Evolutionary conservation across 2,329 filamentous ascomycete species (phyloP).

Genomic region (Penicillium sp.): DNA sequence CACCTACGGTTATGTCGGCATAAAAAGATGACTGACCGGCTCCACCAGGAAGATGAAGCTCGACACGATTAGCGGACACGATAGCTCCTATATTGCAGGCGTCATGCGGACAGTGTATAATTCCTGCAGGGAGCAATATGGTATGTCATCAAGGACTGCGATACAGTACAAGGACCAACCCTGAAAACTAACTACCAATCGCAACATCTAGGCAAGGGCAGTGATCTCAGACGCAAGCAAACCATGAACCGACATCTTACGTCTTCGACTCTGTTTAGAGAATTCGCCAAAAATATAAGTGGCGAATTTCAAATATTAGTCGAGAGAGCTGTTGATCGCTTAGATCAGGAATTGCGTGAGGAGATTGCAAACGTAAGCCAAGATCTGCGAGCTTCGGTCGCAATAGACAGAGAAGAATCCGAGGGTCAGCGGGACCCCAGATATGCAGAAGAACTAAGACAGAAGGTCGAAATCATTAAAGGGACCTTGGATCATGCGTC

Average conservation of each 20-base stretch:
- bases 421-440: not conserved
- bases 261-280: not conserved
- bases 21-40: not conserved
- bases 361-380: constrained; percentile 7
- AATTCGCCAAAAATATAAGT: not conserved
- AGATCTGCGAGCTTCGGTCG: constrained; percentile 4
- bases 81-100: constrained; percentile 12
- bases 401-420: constrained; percentile 7
- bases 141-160: not conserved
- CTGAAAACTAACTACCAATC: not conserved
- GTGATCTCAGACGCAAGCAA: constrained; percentile 8
- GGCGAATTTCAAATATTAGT: not conserved
- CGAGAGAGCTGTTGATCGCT: not conserved
- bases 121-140: not conserved
- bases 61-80: constrained; percentile 6
- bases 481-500: too few species aligned
- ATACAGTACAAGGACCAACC: too few species aligned
- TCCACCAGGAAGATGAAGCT: not conserved
- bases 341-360: not conserved
- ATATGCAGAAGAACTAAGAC: too few species aligned
- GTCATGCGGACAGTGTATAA: constrained; percentile 12
- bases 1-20: not conserved
- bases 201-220: constrained; percentile 2
- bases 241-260: constrained; percentile 7
- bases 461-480: too few species aligned